Percentiles rank a stretch among this genome's conserved stretches.
phyloP scores from a whole-genome alignment of 805 yeast species.

The Candida ficus region DNA sequence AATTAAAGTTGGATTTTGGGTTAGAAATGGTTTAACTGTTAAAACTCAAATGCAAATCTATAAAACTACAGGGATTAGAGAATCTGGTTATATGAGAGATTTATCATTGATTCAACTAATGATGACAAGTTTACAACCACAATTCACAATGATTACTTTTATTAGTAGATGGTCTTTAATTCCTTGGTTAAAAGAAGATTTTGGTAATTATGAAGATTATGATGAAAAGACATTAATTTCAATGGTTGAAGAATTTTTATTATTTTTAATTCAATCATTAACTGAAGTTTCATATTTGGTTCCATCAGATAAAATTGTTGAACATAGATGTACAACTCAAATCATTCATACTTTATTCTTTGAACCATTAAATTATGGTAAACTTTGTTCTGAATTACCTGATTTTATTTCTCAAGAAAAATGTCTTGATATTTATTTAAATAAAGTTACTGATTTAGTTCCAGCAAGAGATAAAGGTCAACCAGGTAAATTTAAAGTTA shows the following conservation, averaged over 20 bases:
- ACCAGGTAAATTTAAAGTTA: conserved; percentile 63
- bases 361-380: conserved; percentile 65
- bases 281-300: conserved; percentile 61
- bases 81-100: conserved; percentile 77
- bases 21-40: conserved; percentile 83
- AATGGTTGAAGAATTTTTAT: conserved; percentile 76
- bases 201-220: conserved; percentile 37
- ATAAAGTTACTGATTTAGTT: conserved; percentile 52
- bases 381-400: conserved; percentile 62
- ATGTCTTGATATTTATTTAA: conserved; percentile 59
- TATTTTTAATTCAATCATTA: conserved; percentile 59
- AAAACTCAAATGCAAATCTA: conserved; percentile 77
- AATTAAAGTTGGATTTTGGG: conserved; percentile 89
- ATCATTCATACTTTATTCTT: conserved; percentile 82
- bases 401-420: conserved; percentile 73
- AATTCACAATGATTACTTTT: conserved; percentile 50
- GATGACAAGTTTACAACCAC: conserved; percentile 52
- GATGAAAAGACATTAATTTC: conserved; percentile 42
- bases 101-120: conserved; percentile 61
- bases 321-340: conserved; percentile 54
- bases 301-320: conserved; percentile 44
- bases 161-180: conserved; percentile 66
- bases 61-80: conserved; percentile 72
- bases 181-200: conserved; percentile 45
- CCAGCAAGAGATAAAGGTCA: conserved; percentile 57